Conservation (phyloP, 2,329 filamentous ascomycete species). For the Cercospora nicotianae region DNA sequence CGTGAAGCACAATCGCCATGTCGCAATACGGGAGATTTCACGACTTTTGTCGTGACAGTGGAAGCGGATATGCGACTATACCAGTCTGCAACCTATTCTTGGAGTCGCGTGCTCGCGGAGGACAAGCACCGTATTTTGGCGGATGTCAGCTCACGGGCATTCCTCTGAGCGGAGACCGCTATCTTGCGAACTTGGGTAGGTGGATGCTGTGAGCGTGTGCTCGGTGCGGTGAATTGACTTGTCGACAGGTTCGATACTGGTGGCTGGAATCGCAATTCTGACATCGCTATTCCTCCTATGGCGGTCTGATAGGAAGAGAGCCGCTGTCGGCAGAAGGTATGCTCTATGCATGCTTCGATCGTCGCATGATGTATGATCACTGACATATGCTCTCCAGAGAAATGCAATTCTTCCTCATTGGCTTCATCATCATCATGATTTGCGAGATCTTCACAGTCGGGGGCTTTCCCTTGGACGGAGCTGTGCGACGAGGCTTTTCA, state of each 20-base stretch:
- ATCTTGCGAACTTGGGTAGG: slow-evolving; percentile 81
- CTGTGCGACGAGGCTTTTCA: slow-evolving; percentile 77
- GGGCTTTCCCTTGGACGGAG: slow-evolving; percentile 72
- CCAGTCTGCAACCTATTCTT: slow-evolving; percentile 64
- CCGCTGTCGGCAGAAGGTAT: slow-evolving; percentile 89
- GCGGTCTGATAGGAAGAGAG: slow-evolving; percentile 83
- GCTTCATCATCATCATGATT: slow-evolving; percentile 83
- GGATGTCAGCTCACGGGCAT: slow-evolving; percentile 80
- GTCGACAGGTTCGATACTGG: slow-evolving; percentile 76
- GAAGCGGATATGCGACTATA: slow-evolving; percentile 40
- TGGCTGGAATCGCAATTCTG: slow-evolving; percentile 75
- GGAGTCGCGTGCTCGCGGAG: slow-evolving; percentile 59
- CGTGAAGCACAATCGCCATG: slow-evolving; percentile 15
- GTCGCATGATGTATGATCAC: neutral
- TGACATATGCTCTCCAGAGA: slow-evolving; percentile 60
- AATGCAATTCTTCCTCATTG: slow-evolving; percentile 89
- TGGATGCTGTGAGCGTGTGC: slow-evolving; percentile 22
- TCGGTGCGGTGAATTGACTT: slow-evolving; percentile 19
- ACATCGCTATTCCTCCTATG: slow-evolving; percentile 67
- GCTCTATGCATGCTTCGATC: slow-evolving; percentile 27
- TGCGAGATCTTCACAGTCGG: slow-evolving; percentile 97
- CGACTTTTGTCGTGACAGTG: slow-evolving; percentile 54
- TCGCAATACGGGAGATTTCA: slow-evolving; percentile 41
- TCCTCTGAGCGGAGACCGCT: slow-evolving; percentile 60
- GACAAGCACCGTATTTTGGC: slow-evolving; percentile 43